These are phyloP conservation scores for Phytopythium delawarense DNA, from an alignment of 352 stramenopile genomes.

Conservation along the genomic window DNA sequence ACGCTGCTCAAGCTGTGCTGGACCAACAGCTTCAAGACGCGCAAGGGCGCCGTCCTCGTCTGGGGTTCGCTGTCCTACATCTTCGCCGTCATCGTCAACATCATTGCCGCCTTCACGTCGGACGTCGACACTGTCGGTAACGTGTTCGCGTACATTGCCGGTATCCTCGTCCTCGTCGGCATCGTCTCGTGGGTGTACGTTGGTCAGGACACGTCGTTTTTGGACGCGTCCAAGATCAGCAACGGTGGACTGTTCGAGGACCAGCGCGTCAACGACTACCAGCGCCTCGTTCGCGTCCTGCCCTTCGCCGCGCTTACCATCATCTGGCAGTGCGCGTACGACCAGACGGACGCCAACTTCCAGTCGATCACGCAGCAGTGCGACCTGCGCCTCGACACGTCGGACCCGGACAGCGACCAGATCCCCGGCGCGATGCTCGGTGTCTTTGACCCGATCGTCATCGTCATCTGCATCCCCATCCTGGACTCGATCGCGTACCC, in stretches of 20 bases:
- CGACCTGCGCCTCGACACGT: constrained; percentile 42
- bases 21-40: constrained; percentile 13
- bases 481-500: constrained; percentile 36
- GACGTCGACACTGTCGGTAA: constrained; percentile 36
- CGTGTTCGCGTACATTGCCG: constrained; percentile 40
- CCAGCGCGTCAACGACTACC: constrained; percentile 39
- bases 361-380: constrained; percentile 69
- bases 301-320: constrained; percentile 55
- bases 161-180: constrained; percentile 19
- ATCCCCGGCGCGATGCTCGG: constrained; percentile 50
- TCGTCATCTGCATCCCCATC: constrained; percentile 33
- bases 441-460: constrained; percentile 41
- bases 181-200: constrained; percentile 34
- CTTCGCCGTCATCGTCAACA: constrained; percentile 36
- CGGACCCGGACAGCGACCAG: constrained; percentile 34
- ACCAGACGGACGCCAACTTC: constrained; percentile 68
- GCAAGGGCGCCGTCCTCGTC: constrained; percentile 24
- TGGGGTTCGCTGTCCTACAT: constrained; percentile 16
- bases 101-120: constrained; percentile 41
- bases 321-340: constrained; percentile 59
- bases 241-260: constrained; percentile 35
- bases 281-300: constrained; percentile 42
- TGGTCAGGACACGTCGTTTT: constrained; percentile 26
- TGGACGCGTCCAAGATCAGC: constrained; percentile 35
- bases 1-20: constrained; percentile 32